phyloP scores from a whole-genome alignment of 441 rosid genomes.

The Gossypium gossypioides region DNA sequence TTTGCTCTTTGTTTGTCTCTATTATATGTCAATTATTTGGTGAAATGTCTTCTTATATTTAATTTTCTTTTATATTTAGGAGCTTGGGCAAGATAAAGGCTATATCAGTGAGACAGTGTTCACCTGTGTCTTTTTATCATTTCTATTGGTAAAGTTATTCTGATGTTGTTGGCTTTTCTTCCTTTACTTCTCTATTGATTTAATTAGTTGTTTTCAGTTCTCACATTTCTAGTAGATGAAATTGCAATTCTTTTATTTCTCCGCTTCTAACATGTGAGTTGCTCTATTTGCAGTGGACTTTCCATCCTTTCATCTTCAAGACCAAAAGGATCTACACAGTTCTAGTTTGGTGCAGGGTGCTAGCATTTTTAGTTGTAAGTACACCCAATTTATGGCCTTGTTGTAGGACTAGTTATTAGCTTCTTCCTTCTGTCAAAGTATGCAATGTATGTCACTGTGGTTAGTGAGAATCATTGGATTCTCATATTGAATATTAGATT shows the following conservation, averaged over 20 bases:
- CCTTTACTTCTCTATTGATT: not conserved
- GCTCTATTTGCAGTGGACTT: slow-evolving; percentile 75
- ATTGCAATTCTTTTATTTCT: not conserved
- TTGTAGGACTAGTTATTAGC: not conserved
- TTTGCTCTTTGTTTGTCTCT: slow-evolving; percentile 8
- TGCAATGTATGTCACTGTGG: not conserved
- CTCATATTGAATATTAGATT: not conserved
- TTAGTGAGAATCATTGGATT: not conserved
- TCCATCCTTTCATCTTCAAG: slow-evolving; percentile 92
- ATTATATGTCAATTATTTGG: not conserved
- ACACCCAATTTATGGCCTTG: not conserved
- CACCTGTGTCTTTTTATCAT: slow-evolving; percentile 55
- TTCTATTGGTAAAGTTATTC: slow-evolving; percentile 54
- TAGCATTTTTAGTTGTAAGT: slow-evolving; percentile 94
- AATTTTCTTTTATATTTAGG: slow-evolving; percentile 34
- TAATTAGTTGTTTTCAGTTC: not conserved
- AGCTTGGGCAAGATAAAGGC: slow-evolving; percentile 90
- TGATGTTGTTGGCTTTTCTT: not conserved
- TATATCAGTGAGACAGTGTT: slow-evolving; percentile 86
- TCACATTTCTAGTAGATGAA: not conserved
- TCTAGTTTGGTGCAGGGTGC: slow-evolving; percentile 91
- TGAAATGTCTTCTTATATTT: not conserved
- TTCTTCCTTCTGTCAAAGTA: not conserved
- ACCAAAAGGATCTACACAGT: slow-evolving; percentile 95
- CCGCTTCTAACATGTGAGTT: not conserved